Percentiles rank a stretch among this genome's conserved stretches.
Conservation (phyloP, 129 eudicot species). For the Sambucus nigra region DNA sequence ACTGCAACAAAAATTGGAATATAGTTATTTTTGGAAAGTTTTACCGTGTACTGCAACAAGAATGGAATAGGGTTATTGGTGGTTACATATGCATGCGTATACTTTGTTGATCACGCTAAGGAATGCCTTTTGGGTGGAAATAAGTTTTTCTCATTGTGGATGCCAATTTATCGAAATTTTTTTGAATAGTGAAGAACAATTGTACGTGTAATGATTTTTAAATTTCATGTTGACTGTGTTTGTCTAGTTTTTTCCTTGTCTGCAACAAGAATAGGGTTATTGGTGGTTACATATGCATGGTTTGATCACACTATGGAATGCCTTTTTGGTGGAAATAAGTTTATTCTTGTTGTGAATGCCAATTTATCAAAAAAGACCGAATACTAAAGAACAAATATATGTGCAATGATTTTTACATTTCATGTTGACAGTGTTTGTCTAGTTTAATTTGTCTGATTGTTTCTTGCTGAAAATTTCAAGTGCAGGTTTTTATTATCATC, state of each 20-base stretch:
- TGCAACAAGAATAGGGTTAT: too few species aligned
- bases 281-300: too few species aligned
- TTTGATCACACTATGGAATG: too few species aligned
- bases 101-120: neutral
- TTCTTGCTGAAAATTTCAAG: constrained; percentile 8
- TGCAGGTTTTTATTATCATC: constrained; percentile 83
- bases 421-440: neutral
- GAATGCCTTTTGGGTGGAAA: neutral
- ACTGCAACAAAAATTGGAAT: neutral
- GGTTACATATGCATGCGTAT: neutral
- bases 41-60: neutral
- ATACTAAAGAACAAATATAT: too few species aligned
- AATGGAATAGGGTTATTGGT: neutral
- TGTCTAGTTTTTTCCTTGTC: too few species aligned
- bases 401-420: too few species aligned
- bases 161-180: neutral
- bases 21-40: too few species aligned
- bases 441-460: neutral
- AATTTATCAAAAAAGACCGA: too few species aligned
- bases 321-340: too few species aligned
- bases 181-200: neutral
- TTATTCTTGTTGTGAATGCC: too few species aligned
- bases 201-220: neutral
- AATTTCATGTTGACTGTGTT: too few species aligned
- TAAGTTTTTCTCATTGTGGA: too few species aligned